A percentile compares a stretch with the other conserved stretches of the same genome.
Conservation (phyloP, 2,329 filamentous ascomycete genomes). For the Trichoderma harzianum region DNA sequence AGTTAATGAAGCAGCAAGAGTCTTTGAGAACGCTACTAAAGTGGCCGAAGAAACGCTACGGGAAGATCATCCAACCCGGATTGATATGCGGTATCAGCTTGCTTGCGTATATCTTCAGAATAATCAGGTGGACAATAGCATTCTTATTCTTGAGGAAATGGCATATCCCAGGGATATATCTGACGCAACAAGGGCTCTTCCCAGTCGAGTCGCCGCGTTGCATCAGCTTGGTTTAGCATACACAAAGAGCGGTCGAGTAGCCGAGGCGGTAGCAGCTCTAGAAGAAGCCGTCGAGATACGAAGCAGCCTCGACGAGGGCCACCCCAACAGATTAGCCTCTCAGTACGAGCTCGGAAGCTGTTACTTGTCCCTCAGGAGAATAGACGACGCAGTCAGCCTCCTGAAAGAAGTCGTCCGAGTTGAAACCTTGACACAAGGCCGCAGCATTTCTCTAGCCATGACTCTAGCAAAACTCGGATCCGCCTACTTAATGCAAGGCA, state of each 20-base stretch:
- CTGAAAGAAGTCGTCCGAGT: background rate
- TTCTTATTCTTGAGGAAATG: background rate
- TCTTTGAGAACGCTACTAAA: background rate
- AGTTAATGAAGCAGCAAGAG: background rate
- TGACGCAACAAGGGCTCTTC: background rate
- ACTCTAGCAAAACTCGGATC: background rate
- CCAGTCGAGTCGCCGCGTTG: background rate
- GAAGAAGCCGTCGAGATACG: background rate
- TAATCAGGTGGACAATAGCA: background rate
- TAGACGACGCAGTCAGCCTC: background rate
- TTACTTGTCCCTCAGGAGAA: background rate
- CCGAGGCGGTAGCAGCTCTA: background rate
- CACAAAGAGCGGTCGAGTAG: background rate
- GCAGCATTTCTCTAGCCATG: background rate
- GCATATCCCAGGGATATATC: background rate
- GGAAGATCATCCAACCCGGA: slow-evolving; percentile 2
- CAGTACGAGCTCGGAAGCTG: slow-evolving; percentile 15
- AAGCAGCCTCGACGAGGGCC: background rate
- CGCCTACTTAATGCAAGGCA: background rate
- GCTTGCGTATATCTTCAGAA: slow-evolving; percentile 1
- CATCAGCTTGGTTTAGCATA: background rate
- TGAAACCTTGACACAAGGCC: background rate
- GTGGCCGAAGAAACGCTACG: background rate
- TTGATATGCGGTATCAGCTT: background rate
- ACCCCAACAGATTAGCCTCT: background rate